Percentiles rank a stretch among this genome's conserved stretches.
Conservation (phyloP, 208 protist species). For the Acanthamoeba castellanii region DNA sequence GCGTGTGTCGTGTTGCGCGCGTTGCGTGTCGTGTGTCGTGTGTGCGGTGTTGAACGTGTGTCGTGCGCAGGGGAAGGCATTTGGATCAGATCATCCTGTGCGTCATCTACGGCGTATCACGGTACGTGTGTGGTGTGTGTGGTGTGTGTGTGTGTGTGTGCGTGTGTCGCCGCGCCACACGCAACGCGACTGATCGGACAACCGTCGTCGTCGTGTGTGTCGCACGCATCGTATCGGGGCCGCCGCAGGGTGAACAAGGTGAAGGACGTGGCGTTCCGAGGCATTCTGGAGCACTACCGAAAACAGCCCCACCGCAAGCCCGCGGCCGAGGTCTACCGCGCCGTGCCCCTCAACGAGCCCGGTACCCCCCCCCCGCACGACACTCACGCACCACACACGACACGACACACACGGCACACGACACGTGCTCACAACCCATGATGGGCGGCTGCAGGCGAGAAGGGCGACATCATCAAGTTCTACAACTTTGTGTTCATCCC, state of each 20-base stretch:
- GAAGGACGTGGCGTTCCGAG: conserved; percentile 62
- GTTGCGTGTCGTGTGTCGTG: too few species aligned
- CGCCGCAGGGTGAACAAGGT: conserved; percentile 57
- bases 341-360: conserved; percentile 35
- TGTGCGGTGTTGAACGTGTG: not conserved
- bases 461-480: conserved; percentile 65
- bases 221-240: too few species aligned
- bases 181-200: too few species aligned
- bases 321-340: conserved; percentile 42
- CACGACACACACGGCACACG: not conserved
- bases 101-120: conserved; percentile 50
- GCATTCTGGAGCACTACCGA: conserved; percentile 65
- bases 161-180: too few species aligned
- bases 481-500: conserved; percentile 63
- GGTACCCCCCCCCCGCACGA: not conserved
- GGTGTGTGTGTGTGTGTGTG: too few species aligned
- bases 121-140: too few species aligned
- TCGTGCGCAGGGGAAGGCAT: not conserved
- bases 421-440: too few species aligned
- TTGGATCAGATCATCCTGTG: conserved; percentile 67
- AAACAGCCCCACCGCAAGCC: conserved; percentile 56
- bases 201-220: not conserved
- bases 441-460: conserved; percentile 39
- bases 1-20: not conserved
- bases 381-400: not conserved